Percentiles rank a stretch among this genome's conserved stretches.
Conservation (phyloP, 1,284 basidiomycete species). For the Cryptococcus neoformans region DNA sequence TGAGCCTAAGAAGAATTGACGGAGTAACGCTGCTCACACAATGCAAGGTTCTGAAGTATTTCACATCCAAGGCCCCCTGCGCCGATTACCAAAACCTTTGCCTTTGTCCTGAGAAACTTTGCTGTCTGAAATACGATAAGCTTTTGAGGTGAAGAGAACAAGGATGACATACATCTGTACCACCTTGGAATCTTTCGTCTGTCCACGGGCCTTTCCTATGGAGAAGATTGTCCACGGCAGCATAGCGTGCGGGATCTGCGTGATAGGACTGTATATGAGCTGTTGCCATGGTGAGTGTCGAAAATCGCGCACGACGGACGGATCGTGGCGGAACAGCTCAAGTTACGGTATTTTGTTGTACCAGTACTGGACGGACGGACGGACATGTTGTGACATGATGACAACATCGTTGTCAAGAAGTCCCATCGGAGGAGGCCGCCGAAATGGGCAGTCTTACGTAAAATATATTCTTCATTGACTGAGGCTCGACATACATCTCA, state of each 20-base stretch:
- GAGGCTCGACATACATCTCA: too few species aligned
- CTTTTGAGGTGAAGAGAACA: slow-evolving; percentile 9
- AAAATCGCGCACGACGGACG: slow-evolving; percentile 34
- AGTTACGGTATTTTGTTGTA: too few species aligned
- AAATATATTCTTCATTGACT: too few species aligned
- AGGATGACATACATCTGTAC: slow-evolving; percentile 18
- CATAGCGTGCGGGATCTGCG: slow-evolving; percentile 26
- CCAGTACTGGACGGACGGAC: too few species aligned
- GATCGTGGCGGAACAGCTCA: too few species aligned
- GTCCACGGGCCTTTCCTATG: slow-evolving; percentile 46
- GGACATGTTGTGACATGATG: too few species aligned
- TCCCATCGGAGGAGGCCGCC: too few species aligned
- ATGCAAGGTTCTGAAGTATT: slow-evolving; percentile 80
- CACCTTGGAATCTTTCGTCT: slow-evolving; percentile 33
- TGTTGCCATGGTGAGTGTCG: neutral
- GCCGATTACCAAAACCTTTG: slow-evolving; percentile 95
- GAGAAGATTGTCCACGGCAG: slow-evolving; percentile 38
- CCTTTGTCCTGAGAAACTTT: slow-evolving; percentile 73
- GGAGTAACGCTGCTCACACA: slow-evolving; percentile 49
- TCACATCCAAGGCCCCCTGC: slow-evolving; percentile 62
- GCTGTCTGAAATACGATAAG: slow-evolving; percentile 62
- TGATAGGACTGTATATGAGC: slow-evolving; percentile 18
- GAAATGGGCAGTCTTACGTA: too few species aligned
- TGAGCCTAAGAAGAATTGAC: too few species aligned
- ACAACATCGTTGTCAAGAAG: too few species aligned